phyloP scores from a whole-genome alignment of 169 alveolate species.

The Eimeria falciformis region DNA sequence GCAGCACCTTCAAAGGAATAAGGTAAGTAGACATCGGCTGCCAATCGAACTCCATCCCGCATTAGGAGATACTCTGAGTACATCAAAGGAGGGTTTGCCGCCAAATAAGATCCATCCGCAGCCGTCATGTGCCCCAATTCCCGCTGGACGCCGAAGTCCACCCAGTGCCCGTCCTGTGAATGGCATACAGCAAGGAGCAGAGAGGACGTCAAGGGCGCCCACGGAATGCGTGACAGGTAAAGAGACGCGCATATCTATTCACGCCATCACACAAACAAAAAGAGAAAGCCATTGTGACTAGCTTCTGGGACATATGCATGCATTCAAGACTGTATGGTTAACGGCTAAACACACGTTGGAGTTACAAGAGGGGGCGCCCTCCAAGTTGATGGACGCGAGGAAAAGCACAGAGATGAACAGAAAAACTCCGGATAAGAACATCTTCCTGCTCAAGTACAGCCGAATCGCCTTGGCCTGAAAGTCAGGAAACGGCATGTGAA shows the following conservation, averaged over 20 bases:
- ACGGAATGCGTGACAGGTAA: too few relatives aligned
- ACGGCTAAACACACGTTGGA: neutral
- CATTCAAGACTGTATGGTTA: neutral
- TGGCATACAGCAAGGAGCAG: neutral
- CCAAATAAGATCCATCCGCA: neutral
- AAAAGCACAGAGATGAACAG: conserved; percentile 21
- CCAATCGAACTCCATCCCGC: conserved; percentile 83
- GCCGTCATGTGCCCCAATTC: neutral
- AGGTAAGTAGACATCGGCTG: conserved; percentile 83
- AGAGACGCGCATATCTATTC: too few relatives aligned
- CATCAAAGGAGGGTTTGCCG: conserved; percentile 78
- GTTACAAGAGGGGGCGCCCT: conserved; percentile 65
- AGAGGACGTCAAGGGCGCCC: too few relatives aligned
- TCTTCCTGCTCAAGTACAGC: neutral
- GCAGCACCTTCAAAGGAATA: conserved; percentile 48
- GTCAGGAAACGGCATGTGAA: neutral
- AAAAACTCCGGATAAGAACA: neutral
- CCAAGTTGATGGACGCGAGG: conserved; percentile 50
- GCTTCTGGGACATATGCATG: neutral
- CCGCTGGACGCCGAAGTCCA: conserved; percentile 33
- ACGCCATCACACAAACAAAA: too few relatives aligned
- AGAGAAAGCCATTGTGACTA: too few relatives aligned
- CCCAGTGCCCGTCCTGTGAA: conserved; percentile 74
- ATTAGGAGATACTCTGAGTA: conserved; percentile 80
- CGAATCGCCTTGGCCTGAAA: conserved; percentile 41